Conservation (phyloP, 2,329 filamentous ascomycete species). For the Aspergillus sp. region DNA sequence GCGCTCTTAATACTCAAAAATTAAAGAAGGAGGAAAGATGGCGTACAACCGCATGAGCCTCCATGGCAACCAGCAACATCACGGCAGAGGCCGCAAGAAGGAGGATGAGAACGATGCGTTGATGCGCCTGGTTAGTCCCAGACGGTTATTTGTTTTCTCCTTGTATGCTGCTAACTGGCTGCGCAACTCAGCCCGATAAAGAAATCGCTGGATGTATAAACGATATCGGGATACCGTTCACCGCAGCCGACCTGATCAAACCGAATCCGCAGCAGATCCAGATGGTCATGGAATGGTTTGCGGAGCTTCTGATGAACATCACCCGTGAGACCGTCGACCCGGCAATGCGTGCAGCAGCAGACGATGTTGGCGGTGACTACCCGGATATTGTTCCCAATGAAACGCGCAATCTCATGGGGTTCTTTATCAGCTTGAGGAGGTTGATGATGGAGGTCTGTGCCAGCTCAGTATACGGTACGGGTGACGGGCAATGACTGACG, state of each 20-base stretch:
- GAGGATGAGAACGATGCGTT: constrained; percentile 51
- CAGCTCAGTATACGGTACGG: neutral
- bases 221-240: constrained; percentile 89
- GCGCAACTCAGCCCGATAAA: constrained; percentile 45
- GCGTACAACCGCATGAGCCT: constrained; percentile 47
- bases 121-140: constrained; percentile 45
- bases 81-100: constrained; percentile 45
- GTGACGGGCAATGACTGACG: neutral
- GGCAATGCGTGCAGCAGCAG: constrained; percentile 84
- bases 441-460: constrained; percentile 58
- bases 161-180: constrained; percentile 5
- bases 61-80: constrained; percentile 40
- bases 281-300: constrained; percentile 97
- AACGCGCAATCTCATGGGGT: constrained; percentile 89
- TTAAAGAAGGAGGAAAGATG: constrained; percentile 23
- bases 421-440: constrained; percentile 75
- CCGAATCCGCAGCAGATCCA: constrained; percentile 92
- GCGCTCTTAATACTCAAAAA: too few species aligned
- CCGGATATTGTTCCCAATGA: constrained; percentile 77
- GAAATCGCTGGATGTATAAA: constrained; percentile 97
- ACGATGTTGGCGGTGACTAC: constrained; percentile 77
- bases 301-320: constrained; percentile 84
- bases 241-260: constrained; percentile 77
- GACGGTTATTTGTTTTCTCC: too few species aligned
- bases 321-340: constrained; percentile 90